Evolutionary conservation across 495 filamentous ascomycete genomes (phyloP), one percentile per base, ranked within the genome.

Genomic region (Cercophora scortea): DNA sequence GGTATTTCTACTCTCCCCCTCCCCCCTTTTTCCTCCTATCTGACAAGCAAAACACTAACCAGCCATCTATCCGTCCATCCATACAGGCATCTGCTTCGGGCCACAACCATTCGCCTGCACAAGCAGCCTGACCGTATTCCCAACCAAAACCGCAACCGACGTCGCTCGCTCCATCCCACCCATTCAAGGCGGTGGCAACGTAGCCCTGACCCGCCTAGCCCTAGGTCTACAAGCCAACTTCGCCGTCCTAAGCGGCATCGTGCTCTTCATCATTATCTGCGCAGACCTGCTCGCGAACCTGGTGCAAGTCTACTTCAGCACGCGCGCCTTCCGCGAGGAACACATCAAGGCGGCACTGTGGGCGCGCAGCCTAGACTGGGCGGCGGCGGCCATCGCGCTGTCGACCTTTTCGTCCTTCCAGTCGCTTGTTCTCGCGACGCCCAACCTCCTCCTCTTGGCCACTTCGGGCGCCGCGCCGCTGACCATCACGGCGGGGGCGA

Each of bases 311-410:
- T 55, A 59, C 50, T 56, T 65, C 44, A 54, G 53, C 36, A 42
- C 50, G 9, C 41, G 19, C 13, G 51, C 16, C 18, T 25, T 41
- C 6, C 10, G 38, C 18, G 59, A 60, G 18, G 42, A 49, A 3
- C 59, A 60, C 46, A 55, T 54, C n/a, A 49, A 61, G 32, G 56
- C 62, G 0, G 55, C 62, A 2, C 9, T 65, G 10, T 62, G 57
- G 54, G 62, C 60, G 9, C 52, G 62, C 6, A 48, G 52, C 10
- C 50, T 65, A 25, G 62, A 65, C 52, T 65, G 62, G 61, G 58
- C 56, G 17, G 57, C 62, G 2, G 57, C 62, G 3, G 59, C 59
- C 1, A 57, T 36, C 0, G 44, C 62, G 1, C 47, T 49, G 8
- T 35, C 43, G 0, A 34, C 33, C 8, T 63, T 58, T 34, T 15